Evolutionary conservation across 768 basidiomycete genomes (phyloP), one percentile per base, ranked within the genome.

Genomic region (Amanita pseudoporphyria): DNA sequence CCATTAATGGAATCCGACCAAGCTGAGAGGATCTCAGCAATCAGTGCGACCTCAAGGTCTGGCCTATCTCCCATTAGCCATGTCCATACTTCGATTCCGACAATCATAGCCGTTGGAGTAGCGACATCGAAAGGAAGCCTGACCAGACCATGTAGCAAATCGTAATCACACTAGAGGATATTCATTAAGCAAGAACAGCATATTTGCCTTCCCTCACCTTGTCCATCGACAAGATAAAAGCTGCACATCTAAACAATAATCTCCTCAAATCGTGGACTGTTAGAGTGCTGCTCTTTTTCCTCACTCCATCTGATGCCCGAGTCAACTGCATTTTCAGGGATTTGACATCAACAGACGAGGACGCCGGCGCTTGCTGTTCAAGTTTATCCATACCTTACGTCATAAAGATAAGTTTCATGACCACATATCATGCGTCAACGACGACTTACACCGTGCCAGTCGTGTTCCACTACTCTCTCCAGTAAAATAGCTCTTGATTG

Each of bases 1-100:
- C 78, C 71, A 54, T 76, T 78, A 52, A 97, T 86, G 4, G 87
- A 87, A 48, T 78, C 75, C 42, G 84, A 74, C 96, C 96, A 99
- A 2, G 87, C 87, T 2, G 87, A 78, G 40, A 89, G 68, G 44
- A 98, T 78, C 58, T 97, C 93, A 4, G 79, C 71, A 74, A 97
- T 85, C 16, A 97, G 64, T 2, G 82, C 79, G 42, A 93, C 78
- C 64, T 97, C 94, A 9, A 86, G 71, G 41, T 77, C 76, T 0
- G 88, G 82, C 52, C 88, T 80, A 61, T 95, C 87, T 12, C 87
- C 81, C 46, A 96, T 85, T 0, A 96, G 76, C 94, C 94, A 97
- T 3, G 87, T 91, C 96, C 96, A 98, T 9, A 86, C 84, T 60
- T 98, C 93, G 37, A 93, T 83, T 0, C 90, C 94, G 1, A 88